These are phyloP conservation scores for Chaetothyriales sp. DNA, from an alignment of 2,329 filamentous ascomycete genomes.

Conservation along the genomic window DNA sequence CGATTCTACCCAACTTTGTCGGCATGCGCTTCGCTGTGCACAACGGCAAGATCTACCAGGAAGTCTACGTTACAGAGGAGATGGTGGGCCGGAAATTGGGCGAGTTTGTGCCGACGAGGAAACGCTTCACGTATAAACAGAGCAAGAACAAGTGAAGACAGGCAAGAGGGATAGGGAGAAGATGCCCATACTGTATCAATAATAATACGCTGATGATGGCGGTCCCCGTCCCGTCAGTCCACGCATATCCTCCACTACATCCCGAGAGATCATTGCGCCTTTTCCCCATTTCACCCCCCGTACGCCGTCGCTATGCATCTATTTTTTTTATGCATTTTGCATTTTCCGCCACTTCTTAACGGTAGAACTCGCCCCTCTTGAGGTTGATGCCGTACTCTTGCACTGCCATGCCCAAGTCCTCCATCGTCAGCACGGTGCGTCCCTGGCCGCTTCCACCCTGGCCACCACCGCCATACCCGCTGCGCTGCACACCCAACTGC, in stretches of 20 bases:
- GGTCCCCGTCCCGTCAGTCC: neutral
- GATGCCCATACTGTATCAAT: too few relatives aligned
- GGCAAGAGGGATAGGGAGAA: neutral
- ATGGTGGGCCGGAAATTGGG: conserved; percentile 95
- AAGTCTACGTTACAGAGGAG: conserved; percentile 74
- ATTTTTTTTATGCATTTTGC: conserved; percentile 2
- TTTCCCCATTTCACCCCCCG: neutral
- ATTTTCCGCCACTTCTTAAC: conserved; percentile 35
- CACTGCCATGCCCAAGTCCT: conserved; percentile 94
- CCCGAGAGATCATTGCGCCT: neutral
- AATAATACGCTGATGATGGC: too few relatives aligned
- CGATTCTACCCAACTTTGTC: conserved; percentile 83
- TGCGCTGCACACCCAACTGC: conserved; percentile 57
- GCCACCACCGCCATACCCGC: conserved; percentile 73
- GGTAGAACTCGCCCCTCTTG: conserved; percentile 93
- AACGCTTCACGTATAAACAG: conserved; percentile 52
- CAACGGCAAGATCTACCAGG: conserved; percentile 76
- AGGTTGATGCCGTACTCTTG: conserved; percentile 96
- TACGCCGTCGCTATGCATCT: conserved; percentile 1
- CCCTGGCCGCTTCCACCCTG: conserved; percentile 71
- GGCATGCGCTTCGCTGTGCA: conserved; percentile 79
- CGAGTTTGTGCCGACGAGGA: conserved; percentile 66
- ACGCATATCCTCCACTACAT: neutral
- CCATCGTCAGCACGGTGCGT: conserved; percentile 91
- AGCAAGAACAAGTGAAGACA: conserved; percentile 50